phyloP scores from a whole-genome alignment of 2,329 filamentous ascomycete species.

The Cordyceps farinosa region DNA sequence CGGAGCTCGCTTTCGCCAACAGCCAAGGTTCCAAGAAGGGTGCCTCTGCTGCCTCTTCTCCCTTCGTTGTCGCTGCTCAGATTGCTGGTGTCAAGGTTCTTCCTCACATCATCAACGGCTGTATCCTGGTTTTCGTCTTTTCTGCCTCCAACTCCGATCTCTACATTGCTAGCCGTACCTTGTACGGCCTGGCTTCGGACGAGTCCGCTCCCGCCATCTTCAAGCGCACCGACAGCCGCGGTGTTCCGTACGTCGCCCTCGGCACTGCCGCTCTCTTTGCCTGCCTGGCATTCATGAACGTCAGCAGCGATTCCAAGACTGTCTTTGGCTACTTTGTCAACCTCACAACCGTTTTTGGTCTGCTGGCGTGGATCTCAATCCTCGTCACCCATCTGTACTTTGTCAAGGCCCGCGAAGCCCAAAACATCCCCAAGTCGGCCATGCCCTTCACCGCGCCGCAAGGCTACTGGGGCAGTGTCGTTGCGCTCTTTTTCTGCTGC shows the following conservation, averaged over 20 bases:
- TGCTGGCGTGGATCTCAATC: constrained; percentile 65
- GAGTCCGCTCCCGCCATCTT: constrained; percentile 70
- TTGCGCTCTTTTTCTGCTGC: constrained; percentile 65
- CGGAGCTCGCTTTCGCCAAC: constrained; percentile 56
- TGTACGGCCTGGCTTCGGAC: constrained; percentile 70
- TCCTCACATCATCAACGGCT: constrained; percentile 67
- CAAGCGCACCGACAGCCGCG: constrained; percentile 65
- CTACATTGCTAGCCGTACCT: constrained; percentile 69
- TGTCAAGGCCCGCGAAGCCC: constrained; percentile 58
- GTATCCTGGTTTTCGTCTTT: constrained; percentile 73
- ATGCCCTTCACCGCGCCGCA: constrained; percentile 68
- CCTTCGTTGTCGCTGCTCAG: constrained; percentile 71
- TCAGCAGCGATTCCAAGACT: constrained; percentile 50
- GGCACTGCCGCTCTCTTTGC: constrained; percentile 58
- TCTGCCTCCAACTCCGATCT: constrained; percentile 74
- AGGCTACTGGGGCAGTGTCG: constrained; percentile 65
- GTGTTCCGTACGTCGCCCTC: constrained; percentile 67
- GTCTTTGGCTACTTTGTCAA: constrained; percentile 67
- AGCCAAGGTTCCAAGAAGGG: constrained; percentile 27
- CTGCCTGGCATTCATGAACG: constrained; percentile 67
- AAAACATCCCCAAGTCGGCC: constrained; percentile 51
- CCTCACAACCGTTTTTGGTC: constrained; percentile 63
- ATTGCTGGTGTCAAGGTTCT: constrained; percentile 60
- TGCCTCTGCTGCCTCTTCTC: constrained; percentile 58
- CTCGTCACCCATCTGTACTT: constrained; percentile 66